Base-by-base conservation (phyloP, 441 rosid species). In the Manihot esculenta region DNA sequence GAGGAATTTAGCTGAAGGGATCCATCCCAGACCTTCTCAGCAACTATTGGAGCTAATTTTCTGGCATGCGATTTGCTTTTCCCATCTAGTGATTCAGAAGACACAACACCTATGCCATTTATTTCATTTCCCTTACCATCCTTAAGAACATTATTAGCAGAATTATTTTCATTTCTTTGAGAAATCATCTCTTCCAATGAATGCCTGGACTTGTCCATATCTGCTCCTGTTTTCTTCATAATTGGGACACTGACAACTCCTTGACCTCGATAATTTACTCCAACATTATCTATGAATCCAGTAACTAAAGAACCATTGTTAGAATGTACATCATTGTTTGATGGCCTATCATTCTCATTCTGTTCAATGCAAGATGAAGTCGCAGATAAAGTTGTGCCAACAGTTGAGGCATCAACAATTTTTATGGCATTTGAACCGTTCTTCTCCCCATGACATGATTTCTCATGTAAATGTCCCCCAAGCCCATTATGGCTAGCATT, bases 1-100 rank as follows among this genome's bases (percentile, higher is more conserved):
- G 79, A 78, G 47, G 81, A 74, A 74, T 64, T 80, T 44, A 80
- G 76, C 74, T 75, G 81, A 69, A 77, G 75, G 58, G 68, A 72
- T 20, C 81, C 84, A 69, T 64, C 74, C 84, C 84, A 80, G 65
- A 80, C 73, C 72, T 74, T 72, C 70, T 72, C 73, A 30, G 78
- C 66, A 61, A 24, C 71, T 58, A 41, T 24, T 33, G 73, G 30
- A 58, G 74, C 68, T 30, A 14, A 41, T 48, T 63, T 67, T 57
- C 47, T 70, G 56, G 42, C 62, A 35, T 45, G 47, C 26, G 69
- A 67, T 50, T 62, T 56, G 47, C 11, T 30, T 53, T 56, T 24
- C 47, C 10, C 65, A 72, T 27, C 55, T 2, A 48, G 17, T n/a
- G 33, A 50, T 50, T 50, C 10, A 18, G n/a, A 50, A 5, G 55